A percentile compares a stretch with the other conserved stretches of the same genome.
Evolutionary conservation across 768 basidiomycete genomes (phyloP).

Genomic region (Macrocybe gigantea): DNA sequence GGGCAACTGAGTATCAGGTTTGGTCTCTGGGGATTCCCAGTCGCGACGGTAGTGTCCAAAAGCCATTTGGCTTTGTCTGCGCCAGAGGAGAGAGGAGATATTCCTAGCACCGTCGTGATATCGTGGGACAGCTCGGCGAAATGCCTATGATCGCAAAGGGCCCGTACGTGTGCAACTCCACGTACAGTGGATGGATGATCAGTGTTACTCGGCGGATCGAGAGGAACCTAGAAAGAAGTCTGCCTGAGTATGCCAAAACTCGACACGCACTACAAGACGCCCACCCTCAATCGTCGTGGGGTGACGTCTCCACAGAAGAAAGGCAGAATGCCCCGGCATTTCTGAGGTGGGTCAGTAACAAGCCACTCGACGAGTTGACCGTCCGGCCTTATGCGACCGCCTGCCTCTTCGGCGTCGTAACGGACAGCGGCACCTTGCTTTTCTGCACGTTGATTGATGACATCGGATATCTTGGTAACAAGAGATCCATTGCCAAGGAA

Average conservation of each 20-base stretch:
- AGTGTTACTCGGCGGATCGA: constrained; percentile 36
- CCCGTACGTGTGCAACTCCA: constrained; percentile 44
- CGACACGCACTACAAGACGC: constrained; percentile 12
- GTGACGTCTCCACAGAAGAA: constrained; percentile 78
- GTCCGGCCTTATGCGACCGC: constrained; percentile 53
- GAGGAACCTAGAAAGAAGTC: constrained; percentile 36
- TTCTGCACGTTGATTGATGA: constrained; percentile 49
- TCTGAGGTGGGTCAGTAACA: constrained; percentile 33
- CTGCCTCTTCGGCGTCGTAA: constrained; percentile 41
- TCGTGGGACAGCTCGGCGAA: constrained; percentile 26
- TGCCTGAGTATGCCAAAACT: background rate
- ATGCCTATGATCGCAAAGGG: constrained; percentile 27
- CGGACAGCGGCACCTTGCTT: constrained; percentile 28
- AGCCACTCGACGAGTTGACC: constrained; percentile 56
- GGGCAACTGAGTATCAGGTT: constrained; percentile 32
- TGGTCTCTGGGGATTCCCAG: constrained; percentile 5
- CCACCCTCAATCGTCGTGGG: constrained; percentile 50
- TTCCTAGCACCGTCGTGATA: constrained; percentile 45
- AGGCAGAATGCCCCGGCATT: constrained; percentile 35
- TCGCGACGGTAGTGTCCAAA: constrained; percentile 27
- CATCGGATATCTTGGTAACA: constrained; percentile 22
- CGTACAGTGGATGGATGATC: constrained; percentile 44
- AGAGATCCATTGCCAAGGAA: constrained; percentile 48
- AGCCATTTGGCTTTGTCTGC: constrained; percentile 31
- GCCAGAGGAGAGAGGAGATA: constrained; percentile 21